Evolutionary conservation across 306 rosid genomes (phyloP), one percentile per base, ranked within the genome.

Genomic region (Oxytropis ochrocephala): DNA sequence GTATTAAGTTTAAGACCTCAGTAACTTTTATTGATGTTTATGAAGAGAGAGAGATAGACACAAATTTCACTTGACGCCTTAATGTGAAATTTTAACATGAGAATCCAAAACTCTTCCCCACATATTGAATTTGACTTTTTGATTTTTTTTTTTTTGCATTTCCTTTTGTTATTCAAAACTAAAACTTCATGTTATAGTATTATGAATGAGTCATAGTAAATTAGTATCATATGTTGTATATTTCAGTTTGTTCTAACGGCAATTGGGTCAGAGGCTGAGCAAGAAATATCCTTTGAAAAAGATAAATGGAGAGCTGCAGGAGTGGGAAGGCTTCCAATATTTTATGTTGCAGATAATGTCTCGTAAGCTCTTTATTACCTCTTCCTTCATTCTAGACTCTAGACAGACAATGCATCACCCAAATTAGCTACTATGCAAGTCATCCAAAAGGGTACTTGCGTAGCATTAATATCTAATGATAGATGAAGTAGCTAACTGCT

Each of bases 201-300:
- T 49, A 48, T 33, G 49, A 55, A 63, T 35, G 27, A 56, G 39
- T 78, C 29, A 38, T 50, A 46, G 32, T 35, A 53, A 33, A 51
- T 19, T 18, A 35, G 17, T 41, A 64, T 48, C 57, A 5, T 43
- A 1, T 35, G n/a, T 41, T 44, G 32, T 38, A n/a, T 55, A 19
- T 86, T 82, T 68, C 84, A 93, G 98, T 94, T 94, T 84, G 98
- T 94, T 73, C 82, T 94, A 75, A 82, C 96, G 53, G 98, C 98
- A 74, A 84, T 94, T 18, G 82, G 85, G 16, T 86, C 97, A 39
- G 82, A 65, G 64, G 90, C 87, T 27, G 98, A 94, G 76, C 86
- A 76, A 81, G 95, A 86, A 82, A 81, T 93, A 65, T 82, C 81
- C 71, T 78, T 85, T 49, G 86, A 64, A 24, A 86, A 53, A 49